Evolutionary conservation across 148 eudicot species (phyloP), one percentile per base, ranked within the genome.

Genomic region (Persicaria tinctoria): DNA sequence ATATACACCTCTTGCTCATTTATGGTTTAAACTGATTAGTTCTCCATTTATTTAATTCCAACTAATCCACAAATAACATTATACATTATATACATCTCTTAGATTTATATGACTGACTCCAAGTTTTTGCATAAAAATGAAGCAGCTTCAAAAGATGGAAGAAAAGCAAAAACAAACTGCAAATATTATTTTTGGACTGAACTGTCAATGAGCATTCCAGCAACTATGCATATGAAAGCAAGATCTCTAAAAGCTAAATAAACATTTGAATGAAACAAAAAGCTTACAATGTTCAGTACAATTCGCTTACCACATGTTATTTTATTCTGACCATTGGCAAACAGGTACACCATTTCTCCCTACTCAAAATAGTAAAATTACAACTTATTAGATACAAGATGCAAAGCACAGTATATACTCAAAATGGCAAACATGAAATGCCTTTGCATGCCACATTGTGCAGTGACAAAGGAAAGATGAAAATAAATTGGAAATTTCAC

Each of bases 261-360:
- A 18, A 70, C 17, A 76, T 14, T 13, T 8, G 16, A n/a, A 18
- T n/a, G 53, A 72, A 48, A 41, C 32, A 23, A 18, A 63, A 55
- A 55, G 68, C 56, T 59, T 46, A 50, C 51, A 45, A 80, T 46
- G 32, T 45, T 12, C 46, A 54, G 23, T 75, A 73, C 46, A 72
- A 62, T 60, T 66, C 76, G 62, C 93, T 85, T 82, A 93, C 98
- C 96, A 78, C 98, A 91, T 59, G 91, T 83, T 78, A 93, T 93
- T 82, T 93, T 93, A 78, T 88, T 86, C 78, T 89, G 90, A 64
- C 89, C 92, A 79, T 91, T 90, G 78, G 96, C 98, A 79, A 89
- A 85, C 73, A 75, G 82, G 78, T 90, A 83, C 80, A 93, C 98
- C 13, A 93, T 51, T 9, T 90, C 93, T 74, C 98, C 98, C 98